Evolutionary conservation across 345 rosid species (phyloP).

Genomic region (Salix caprea): DNA sequence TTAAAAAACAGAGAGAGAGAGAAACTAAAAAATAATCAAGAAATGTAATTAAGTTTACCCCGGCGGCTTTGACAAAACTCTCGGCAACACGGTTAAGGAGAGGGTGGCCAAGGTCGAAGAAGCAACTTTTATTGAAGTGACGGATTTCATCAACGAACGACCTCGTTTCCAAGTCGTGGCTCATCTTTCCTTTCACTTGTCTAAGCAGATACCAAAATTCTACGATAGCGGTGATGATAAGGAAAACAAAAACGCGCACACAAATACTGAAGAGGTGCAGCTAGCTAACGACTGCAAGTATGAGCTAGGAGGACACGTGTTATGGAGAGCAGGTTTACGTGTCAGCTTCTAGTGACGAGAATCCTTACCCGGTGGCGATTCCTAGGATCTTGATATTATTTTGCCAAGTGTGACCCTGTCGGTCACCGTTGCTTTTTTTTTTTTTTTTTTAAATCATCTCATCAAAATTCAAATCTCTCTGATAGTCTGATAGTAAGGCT

Average conservation of each 20-base stretch:
- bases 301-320: constrained; percentile 29
- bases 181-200: constrained; percentile 4
- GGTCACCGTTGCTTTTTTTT: no score
- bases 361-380: constrained; percentile 26
- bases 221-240: not conserved
- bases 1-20: no score
- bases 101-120: constrained; percentile 90
- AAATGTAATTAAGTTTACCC: constrained; percentile 31
- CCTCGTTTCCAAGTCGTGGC: constrained; percentile 33
- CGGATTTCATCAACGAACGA: constrained; percentile 48
- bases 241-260: not conserved
- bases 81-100: constrained; percentile 87
- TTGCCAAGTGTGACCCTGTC: not conserved
- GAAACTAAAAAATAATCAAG: not conserved
- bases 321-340: constrained; percentile 5
- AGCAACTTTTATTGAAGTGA: constrained; percentile 53
- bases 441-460: no score
- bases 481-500: no score
- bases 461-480: no score
- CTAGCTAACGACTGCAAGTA: not conserved
- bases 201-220: no score
- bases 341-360: constrained; percentile 20
- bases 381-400: not conserved
- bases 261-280: not conserved
- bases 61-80: constrained; percentile 87